Base-by-base conservation (phyloP, 164 flowering plant species). In the Annona squamosa region DNA sequence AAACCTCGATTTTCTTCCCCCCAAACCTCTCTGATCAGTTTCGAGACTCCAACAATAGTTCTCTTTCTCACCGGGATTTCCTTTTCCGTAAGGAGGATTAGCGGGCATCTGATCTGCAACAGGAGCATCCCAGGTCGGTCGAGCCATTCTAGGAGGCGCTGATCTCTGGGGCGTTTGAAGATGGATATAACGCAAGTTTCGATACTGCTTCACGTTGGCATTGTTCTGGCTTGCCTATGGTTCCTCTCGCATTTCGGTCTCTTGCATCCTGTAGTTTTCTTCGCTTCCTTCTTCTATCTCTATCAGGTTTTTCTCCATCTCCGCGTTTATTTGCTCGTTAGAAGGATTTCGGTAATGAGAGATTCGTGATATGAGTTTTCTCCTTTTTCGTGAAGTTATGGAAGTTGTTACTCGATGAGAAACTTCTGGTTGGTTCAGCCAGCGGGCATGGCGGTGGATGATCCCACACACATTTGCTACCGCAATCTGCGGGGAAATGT, bases 161-260 rank as follows among this genome's bases (percentile, higher is more conserved):
- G 59, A 5, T 52, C 7, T 13, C 3, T 9, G 59, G 59, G 59
- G 9, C 17, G 13, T 52, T 42, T 44, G 68, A 19, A 43, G 68
- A 86, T 87, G 90, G 81, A 73, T 73, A 62, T 82, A 17, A 84
- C 83, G n/a, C 91, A 90, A 73, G 75, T 77, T 12, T 85, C 98
- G 41, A 77, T 94, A 12, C 67, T 94, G 18, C 91, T 89, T 79
- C 97, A 94, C 69, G 85, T 87, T 46, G 86, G 80, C 68, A 80
- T 88, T 72, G 96, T 90, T 71, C 71, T 94, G 45, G 52, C 78
- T 5, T 61, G 80, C 75, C 85, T 92, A 17, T 92, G 96, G 96
- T 26, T 82, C 17, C 82, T 89, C 5, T 84, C 87, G 75, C 72
- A 67, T 19, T 84, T 79, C 79, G 74, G 79, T 78, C 86, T 78